phyloP scores from a whole-genome alignment of 805 yeast species.

The Nakazawaea ernobii region DNA sequence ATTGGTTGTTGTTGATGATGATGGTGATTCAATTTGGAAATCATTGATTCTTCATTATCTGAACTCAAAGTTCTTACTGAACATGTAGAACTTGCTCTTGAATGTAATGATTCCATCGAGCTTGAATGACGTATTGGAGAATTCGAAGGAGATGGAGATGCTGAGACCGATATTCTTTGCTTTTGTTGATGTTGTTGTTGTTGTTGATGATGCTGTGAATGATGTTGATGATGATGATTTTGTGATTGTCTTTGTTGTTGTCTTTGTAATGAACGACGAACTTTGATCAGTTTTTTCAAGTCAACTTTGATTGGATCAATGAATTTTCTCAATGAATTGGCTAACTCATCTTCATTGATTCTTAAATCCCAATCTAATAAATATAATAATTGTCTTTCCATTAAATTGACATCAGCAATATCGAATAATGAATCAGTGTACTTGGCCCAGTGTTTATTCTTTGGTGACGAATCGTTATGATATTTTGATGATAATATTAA shows the following conservation, averaged over 20 bases:
- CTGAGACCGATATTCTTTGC: neutral
- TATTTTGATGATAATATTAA: constrained; percentile 66
- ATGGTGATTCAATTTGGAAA: neutral
- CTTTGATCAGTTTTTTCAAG: constrained; percentile 24
- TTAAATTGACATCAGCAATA: constrained; percentile 64
- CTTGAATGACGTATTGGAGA: constrained; percentile 1
- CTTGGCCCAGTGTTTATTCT: constrained; percentile 73
- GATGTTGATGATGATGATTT: constrained; percentile 1
- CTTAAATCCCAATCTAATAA: constrained; percentile 67
- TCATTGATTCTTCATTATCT: constrained; percentile 5
- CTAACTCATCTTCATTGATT: constrained; percentile 39
- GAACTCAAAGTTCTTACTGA: constrained; percentile 4
- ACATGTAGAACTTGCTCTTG: constrained; percentile 8
- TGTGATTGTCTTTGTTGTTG: constrained; percentile 7
- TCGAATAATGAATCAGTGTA: constrained; percentile 71
- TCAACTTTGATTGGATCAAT: constrained; percentile 44
- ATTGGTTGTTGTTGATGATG: neutral
- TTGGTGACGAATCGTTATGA: constrained; percentile 75
- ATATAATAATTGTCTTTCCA: constrained; percentile 72
- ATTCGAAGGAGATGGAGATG: constrained; percentile 1
- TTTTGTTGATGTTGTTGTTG: constrained; percentile 1
- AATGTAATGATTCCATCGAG: constrained; percentile 6
- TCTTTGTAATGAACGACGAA: constrained; percentile 19
- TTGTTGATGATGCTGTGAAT: neutral
- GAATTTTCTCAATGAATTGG: constrained; percentile 35